A percentile compares a stretch with the other conserved stretches of the same genome.
phyloP scores from a whole-genome alignment of 805 yeast species.

The Starmera dryadoides region DNA sequence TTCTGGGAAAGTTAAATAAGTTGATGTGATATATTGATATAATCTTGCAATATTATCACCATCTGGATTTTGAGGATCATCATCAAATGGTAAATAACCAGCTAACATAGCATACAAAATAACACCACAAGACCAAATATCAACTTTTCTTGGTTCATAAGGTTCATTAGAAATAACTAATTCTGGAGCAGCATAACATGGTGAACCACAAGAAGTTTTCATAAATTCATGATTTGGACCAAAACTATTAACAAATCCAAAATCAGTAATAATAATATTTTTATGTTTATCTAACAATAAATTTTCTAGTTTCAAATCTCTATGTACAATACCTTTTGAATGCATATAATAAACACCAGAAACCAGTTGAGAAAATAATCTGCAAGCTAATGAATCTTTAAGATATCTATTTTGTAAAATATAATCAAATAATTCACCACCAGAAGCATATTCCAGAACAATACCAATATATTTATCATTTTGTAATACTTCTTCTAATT shows the following conservation, averaged over 20 bases:
- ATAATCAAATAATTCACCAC: slow-evolving; percentile 94
- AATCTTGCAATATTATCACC: slow-evolving; percentile 88
- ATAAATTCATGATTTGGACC: slow-evolving; percentile 58
- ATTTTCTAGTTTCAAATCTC: slow-evolving; percentile 71
- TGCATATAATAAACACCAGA: slow-evolving; percentile 88
- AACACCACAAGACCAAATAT: slow-evolving; percentile 96
- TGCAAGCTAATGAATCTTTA: slow-evolving; percentile 81
- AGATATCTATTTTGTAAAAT: slow-evolving; percentile 80
- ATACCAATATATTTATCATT: slow-evolving; percentile 94
- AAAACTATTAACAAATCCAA: slow-evolving; percentile 86
- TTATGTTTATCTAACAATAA: slow-evolving; percentile 52
- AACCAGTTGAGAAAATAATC: slow-evolving; percentile 85
- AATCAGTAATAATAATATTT: slow-evolving; percentile 61
- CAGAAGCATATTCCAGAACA: slow-evolving; percentile 93
- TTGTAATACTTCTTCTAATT: slow-evolving; percentile 86
- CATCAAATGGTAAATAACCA: slow-evolving; percentile 96
- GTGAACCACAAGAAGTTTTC: slow-evolving; percentile 96
- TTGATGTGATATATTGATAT: slow-evolving; percentile 84
- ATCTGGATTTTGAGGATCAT: slow-evolving; percentile 94
- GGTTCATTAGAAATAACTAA: slow-evolving; percentile 81
- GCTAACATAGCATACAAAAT: slow-evolving; percentile 95
- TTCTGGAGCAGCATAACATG: slow-evolving; percentile 98
- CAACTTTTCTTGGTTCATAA: slow-evolving; percentile 89
- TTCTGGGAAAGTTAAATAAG: slow-evolving; percentile 93
- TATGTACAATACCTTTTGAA: slow-evolving; percentile 60